Evolutionary conservation across 345 rosid genomes (phyloP), one percentile per base, ranked within the genome.

Genomic region (Turnera subulata): DNA sequence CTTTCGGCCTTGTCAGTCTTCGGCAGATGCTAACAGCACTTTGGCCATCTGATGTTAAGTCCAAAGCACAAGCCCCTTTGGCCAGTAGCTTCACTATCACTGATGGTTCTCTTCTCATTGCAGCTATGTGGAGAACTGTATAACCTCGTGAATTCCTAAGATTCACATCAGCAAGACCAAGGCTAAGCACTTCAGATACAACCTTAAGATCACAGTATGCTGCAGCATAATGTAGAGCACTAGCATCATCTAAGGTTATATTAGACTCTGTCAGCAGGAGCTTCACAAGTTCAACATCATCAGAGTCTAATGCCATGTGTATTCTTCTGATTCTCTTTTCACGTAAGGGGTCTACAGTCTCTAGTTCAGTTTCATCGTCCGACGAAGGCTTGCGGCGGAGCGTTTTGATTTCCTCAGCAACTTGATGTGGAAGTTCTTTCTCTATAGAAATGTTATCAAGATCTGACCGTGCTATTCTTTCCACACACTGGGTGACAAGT

Each of bases 161-260:
- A 69, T 85, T 93, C 43, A 89, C 84, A 73, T 89, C 71, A 71
- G 96, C 92, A 65, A 74, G 70, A 46, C 78, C 69, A 47, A 93
- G 73, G 70, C 71, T 51, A 47, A 93, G 90, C 71, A 93, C 76
- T 79, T 89, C 85, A 2, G 86, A 70, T 33, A 93, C 82, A 56
- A 89, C 85, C 76, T 93, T 93, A 14, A 93, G 85, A 65, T 93
- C 97, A 78, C 97, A 87, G 61, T 93, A 89, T 6, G 96, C 96
- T 17, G 82, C 91, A 62, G 86, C 82, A 53, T 93, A 93, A 73
- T 89, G 99, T 59, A 93, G 84, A 23, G 91, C 97, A 46, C 78
- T 62, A 22, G 91, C 99, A 64, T 81, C 80, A 62, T 93, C 88
- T 59, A 93, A 76, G 57, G 84, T 82, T 70, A 84, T 69, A 20